Conservation (phyloP, 768 basidiomycete species). For the Ramaria rubella region DNA sequence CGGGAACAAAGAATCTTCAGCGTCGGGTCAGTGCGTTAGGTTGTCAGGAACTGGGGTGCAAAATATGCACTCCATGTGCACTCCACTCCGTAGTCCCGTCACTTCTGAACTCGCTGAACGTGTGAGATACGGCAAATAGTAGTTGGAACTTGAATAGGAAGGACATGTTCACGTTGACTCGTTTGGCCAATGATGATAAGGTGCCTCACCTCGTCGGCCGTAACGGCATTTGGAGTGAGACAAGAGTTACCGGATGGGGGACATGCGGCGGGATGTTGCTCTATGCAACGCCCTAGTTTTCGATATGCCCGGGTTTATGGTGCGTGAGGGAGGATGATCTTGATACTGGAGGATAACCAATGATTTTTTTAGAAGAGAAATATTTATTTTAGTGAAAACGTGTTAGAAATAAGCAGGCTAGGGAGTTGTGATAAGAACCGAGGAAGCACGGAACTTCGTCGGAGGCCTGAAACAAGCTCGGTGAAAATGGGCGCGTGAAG, state of each 20-base stretch:
- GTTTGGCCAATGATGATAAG: background rate
- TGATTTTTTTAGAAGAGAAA: too few relatives aligned
- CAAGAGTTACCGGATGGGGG: background rate
- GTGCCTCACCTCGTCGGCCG: background rate
- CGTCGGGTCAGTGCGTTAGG: background rate
- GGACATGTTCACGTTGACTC: background rate
- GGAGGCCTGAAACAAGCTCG: slow-evolving; percentile 10
- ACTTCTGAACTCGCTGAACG: background rate
- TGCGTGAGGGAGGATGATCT: background rate
- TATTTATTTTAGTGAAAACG: background rate
- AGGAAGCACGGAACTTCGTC: slow-evolving; percentile 3
- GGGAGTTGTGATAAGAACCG: background rate
- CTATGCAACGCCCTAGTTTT: background rate
- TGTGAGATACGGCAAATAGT: background rate
- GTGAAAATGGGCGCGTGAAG: slow-evolving; percentile 7
- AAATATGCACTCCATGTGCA: background rate
- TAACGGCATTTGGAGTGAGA: background rate
- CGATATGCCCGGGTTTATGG: too few relatives aligned
- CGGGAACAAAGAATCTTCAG: background rate
- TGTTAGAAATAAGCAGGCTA: slow-evolving; percentile 4
- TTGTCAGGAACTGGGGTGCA: background rate
- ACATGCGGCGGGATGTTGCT: background rate
- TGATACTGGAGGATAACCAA: too few relatives aligned
- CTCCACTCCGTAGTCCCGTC: background rate
- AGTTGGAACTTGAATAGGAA: background rate